These are phyloP conservation scores for Kodamaea sagamina DNA, from an alignment of 805 yeast species.

Conservation along the genomic window DNA sequence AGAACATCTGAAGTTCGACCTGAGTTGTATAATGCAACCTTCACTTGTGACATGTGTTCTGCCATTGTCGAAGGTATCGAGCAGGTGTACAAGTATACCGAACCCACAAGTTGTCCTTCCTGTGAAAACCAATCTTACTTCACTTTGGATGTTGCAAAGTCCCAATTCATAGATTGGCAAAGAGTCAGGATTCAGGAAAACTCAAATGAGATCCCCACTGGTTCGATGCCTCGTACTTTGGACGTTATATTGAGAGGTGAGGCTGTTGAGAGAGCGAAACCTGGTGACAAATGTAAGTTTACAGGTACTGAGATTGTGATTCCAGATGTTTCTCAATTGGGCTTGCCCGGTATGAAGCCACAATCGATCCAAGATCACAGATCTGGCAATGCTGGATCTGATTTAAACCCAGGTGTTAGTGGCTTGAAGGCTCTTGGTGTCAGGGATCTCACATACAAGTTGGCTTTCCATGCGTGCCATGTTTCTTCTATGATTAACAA, in stretches of 20 bases:
- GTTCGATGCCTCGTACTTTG: conserved; percentile 96
- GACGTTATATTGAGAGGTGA: conserved; percentile 94
- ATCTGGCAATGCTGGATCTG: conserved; percentile 58
- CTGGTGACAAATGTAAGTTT: conserved; percentile 93
- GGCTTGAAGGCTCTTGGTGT: conserved; percentile 92
- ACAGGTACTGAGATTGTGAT: conserved; percentile 94
- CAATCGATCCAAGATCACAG: conserved; percentile 68
- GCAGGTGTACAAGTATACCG: conserved; percentile 90
- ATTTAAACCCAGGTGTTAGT: conserved; percentile 79
- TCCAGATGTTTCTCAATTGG: conserved; percentile 92
- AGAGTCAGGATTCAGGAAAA: conserved; percentile 93
- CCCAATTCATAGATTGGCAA: conserved; percentile 95
- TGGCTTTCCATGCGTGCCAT: conserved; percentile 91
- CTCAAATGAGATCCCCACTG: conserved; percentile 95
- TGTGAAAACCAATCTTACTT: conserved; percentile 86
- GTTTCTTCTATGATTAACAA: conserved; percentile 63
- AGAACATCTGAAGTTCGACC: conserved; percentile 97
- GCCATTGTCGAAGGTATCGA: conserved; percentile 87
- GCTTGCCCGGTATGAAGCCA: conserved; percentile 93
- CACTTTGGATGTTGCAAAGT: conserved; percentile 80
- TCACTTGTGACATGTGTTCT: conserved; percentile 85
- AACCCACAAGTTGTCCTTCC: conserved; percentile 88
- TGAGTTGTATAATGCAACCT: conserved; percentile 82
- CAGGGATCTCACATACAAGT: conserved; percentile 86
- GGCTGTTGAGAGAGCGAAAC: conserved; percentile 92